phyloP scores from a whole-genome alignment of 164 flowering plant genomes.

The Vitis cinerea region DNA sequence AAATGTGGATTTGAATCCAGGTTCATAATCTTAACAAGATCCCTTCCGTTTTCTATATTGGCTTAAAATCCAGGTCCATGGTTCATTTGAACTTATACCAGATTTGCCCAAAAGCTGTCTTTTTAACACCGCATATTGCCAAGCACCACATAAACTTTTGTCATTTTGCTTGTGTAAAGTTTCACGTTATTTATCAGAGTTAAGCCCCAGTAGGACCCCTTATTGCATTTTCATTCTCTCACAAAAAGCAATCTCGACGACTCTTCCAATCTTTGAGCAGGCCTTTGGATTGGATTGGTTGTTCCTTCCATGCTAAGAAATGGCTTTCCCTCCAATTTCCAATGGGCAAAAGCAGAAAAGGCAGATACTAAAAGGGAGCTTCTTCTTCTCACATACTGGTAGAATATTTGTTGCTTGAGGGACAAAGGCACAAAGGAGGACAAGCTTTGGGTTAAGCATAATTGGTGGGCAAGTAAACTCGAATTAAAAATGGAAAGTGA shows the following conservation, averaged over 20 bases:
- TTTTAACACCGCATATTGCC: too few relatives aligned
- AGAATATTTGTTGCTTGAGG: slow-evolving; percentile 1
- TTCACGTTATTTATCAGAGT: too few relatives aligned
- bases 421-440: slow-evolving; percentile 3
- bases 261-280: background rate
- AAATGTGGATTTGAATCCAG: too few relatives aligned
- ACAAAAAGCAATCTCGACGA: background rate
- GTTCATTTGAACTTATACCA: too few relatives aligned
- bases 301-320: slow-evolving; percentile 25
- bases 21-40: too few relatives aligned
- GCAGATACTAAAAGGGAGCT: slow-evolving; percentile 4
- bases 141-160: too few relatives aligned
- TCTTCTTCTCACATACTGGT: background rate
- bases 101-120: too few relatives aligned
- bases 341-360: background rate
- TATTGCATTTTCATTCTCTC: background rate
- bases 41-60: too few relatives aligned
- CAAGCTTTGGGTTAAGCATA: slow-evolving; percentile 14
- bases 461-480: slow-evolving; percentile 19
- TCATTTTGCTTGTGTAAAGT: too few relatives aligned
- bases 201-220: background rate
- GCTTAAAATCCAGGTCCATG: too few relatives aligned
- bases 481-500: background rate
- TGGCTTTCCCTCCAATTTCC: background rate
- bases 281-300: background rate